A percentile compares a stretch with the other conserved stretches of the same genome.
These are phyloP conservation scores for Sanguinoderma infundibulare DNA, from an alignment of 1,284 basidiomycete species.

Conservation along the genomic window DNA sequence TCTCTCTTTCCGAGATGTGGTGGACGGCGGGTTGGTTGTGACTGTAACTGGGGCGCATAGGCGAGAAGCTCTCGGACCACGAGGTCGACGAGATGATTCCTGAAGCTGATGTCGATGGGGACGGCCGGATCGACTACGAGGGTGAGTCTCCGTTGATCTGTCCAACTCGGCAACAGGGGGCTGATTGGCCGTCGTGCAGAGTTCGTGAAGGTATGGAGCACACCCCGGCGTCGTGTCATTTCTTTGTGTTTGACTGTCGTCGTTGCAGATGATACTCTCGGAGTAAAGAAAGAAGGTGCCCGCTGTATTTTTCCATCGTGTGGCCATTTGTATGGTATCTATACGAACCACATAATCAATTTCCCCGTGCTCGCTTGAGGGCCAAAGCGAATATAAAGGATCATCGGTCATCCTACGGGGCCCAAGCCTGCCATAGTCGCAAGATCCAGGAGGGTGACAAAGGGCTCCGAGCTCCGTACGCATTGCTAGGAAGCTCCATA, in stretches of 20 bases:
- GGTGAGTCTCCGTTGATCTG: constrained; percentile 49
- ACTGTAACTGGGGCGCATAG: too few species aligned
- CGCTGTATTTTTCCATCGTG: constrained; percentile 11
- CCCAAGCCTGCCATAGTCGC: too few species aligned
- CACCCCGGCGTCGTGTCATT: not conserved
- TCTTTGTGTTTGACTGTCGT: constrained; percentile 14
- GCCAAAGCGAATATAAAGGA: too few species aligned
- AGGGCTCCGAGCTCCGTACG: too few species aligned
- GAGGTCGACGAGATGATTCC: constrained; percentile 99
- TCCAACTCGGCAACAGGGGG: not conserved
- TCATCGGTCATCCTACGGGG: too few species aligned
- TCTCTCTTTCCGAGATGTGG: constrained; percentile 3
- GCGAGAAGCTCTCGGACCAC: constrained; percentile 90
- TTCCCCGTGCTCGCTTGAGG: too few species aligned
- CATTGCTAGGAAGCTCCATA: too few species aligned
- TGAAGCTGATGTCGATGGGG: constrained; percentile 96
- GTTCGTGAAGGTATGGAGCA: constrained; percentile 64
- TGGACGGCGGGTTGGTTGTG: constrained; percentile 3
- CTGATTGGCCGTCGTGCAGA: constrained; percentile 42
- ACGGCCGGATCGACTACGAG: constrained; percentile 88
- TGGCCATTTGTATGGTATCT: constrained; percentile 25
- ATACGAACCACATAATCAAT: constrained; percentile 17
- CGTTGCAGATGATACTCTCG: constrained; percentile 58
- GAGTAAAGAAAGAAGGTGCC: constrained; percentile 44
- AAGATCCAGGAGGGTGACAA: too few species aligned